phyloP scores from a whole-genome alignment of 768 basidiomycete genomes.

The Gymnopilus dilepis region DNA sequence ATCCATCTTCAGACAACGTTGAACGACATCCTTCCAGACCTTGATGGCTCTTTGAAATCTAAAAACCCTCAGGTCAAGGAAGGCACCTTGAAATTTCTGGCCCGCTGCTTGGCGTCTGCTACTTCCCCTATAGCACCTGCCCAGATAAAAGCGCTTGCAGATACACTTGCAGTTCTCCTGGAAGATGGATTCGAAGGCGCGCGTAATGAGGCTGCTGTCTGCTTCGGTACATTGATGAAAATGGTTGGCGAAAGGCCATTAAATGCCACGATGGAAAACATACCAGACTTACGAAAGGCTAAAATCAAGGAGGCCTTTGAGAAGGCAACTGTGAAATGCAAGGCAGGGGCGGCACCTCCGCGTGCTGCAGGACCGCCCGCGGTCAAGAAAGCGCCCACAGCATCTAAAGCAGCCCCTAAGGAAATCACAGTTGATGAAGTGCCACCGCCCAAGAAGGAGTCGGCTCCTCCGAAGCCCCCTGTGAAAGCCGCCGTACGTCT shows the following conservation, averaged over 20 bases:
- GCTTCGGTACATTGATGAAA: constrained; percentile 91
- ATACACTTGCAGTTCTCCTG: constrained; percentile 72
- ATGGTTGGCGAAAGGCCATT: constrained; percentile 95
- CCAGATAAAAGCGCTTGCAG: constrained; percentile 84
- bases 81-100: constrained; percentile 86
- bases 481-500: constrained; percentile 56
- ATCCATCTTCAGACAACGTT: constrained; percentile 64
- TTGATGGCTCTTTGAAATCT: constrained; percentile 74
- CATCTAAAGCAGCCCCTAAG: constrained; percentile 8
- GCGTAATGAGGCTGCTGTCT: constrained; percentile 86
- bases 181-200: constrained; percentile 92
- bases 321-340: constrained; percentile 91
- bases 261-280: constrained; percentile 81
- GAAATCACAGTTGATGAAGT: constrained; percentile 33
- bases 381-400: constrained; percentile 24
- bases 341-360: constrained; percentile 60
- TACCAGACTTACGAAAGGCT: constrained; percentile 85
- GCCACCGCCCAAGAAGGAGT: constrained; percentile 49
- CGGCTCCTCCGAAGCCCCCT: constrained; percentile 48
- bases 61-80: constrained; percentile 99
- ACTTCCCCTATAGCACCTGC: constrained; percentile 68
- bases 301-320: constrained; percentile 96
- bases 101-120: constrained; percentile 76
- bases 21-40: constrained; percentile 81
- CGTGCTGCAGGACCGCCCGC: constrained; percentile 38